Base-by-base conservation (phyloP, 164 flowering plant genomes). In the Chimonanthus praecox region DNA sequence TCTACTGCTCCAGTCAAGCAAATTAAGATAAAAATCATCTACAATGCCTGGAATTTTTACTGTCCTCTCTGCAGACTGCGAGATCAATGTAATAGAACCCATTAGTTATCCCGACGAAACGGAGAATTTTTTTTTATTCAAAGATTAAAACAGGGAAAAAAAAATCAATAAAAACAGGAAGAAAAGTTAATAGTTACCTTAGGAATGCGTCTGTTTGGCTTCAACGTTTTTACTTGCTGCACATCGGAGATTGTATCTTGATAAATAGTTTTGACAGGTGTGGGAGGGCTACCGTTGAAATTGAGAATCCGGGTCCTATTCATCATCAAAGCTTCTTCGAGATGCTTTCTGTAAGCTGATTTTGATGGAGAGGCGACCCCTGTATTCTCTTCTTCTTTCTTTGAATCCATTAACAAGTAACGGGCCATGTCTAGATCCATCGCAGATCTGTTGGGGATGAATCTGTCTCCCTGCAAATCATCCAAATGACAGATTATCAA, bases 31-130 rank as follows among this genome's bases (percentile, higher is more conserved):
- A 79, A 49, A 87, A 64, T 87, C 83, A 54, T 83, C 76, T 33
- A 33, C 33, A 33, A 33, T 33, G 47, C 83, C 92, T 62, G 92
- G 90, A 33, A 89, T 88, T 81, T 87, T 90, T 63, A 88, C 65
- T 44, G 88, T 87, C 78, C 88, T 86, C 78, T 87, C 92, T 2
- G 90, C 85, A 1, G 86, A 82, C 88, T 87, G 86, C 33, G 33
- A 33, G 33, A 33, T 33, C 68, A 33, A 33, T 78, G 16, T 16
- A 33, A 6, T 45, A 7, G n/a, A 70, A 48, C 67, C 69, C 43
- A 4, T 54, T 64, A 15, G 7, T 9, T 50, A 69, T 13, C 4
- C 10, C 64, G 75, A 2, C 2, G 15, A 13, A 48, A 62, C 69
- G 64, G 5, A 10, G 6, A 47, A 4, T 72, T 21, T 13, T 13